Base-by-base conservation (phyloP, 2,329 filamentous ascomycete genomes). In the Aquanectria penicillioides region DNA sequence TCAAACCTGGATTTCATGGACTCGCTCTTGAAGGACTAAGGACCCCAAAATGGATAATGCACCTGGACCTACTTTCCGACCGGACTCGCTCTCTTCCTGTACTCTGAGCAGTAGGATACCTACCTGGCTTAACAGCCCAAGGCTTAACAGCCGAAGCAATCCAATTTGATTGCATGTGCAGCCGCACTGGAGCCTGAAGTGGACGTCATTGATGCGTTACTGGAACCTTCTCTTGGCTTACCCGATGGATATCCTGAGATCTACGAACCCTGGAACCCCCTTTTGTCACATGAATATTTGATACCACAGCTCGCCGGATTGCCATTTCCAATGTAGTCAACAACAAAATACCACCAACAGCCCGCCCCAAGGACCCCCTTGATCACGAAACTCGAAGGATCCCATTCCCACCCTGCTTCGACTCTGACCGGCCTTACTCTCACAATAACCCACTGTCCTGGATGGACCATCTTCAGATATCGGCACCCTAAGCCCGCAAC, bases 141-240 rank as follows among this genome's bases (percentile, higher is more conserved):
- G 61, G 48, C 64, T 57, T 47, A 38, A 61, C 54, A 43, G 61
- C 62, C 66, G 10, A 36, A 10, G 73, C 73, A 73, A 73, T 75
- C 56, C 61, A 68, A 73, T 73, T 66, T 58, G 61, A 74, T 74
- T 74, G 73, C 71, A 49, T 58, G 67, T 73, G 73, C 73, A 68
- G 59, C 69, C 70, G 72, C 73, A 70, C 70, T 50, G 55, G 48
- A 41, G 28, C 23, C 43, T 31, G 41, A 46, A 29, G 54, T 51
- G 60, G 66, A 65, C 36, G 28, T 13, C 33, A 20, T 36, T 47
- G 33, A 37, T 62, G 9, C 38, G 38, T 25, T 61, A 18, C 43
- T 53, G 53, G 52, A 49, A 43, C 43, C n/a, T 43, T 44, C 13
- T 18, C 40, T 55, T 43, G 22, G 13, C 13, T 37, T 55, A 40